These are phyloP conservation scores for Colletotrichum magnum DNA, from an alignment of 2,329 filamentous ascomycete genomes.

Conservation along the genomic window DNA sequence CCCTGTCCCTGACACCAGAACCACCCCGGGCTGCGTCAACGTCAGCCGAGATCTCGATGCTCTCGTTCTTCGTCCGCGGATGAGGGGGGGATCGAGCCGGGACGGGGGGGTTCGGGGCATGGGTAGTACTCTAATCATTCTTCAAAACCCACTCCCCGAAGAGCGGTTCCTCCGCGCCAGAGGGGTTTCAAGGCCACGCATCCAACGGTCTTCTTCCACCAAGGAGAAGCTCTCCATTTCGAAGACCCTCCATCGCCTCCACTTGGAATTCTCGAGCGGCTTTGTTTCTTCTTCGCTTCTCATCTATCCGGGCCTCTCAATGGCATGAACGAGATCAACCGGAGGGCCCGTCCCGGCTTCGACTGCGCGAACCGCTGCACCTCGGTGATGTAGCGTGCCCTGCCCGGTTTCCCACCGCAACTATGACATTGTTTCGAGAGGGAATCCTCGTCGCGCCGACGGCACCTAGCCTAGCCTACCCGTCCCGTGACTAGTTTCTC, in stretches of 20 bases:
- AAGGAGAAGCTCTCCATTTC: background rate
- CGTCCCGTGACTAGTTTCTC: background rate
- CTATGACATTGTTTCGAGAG: too few relatives aligned
- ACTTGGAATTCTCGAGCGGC: background rate
- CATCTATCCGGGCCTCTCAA: background rate
- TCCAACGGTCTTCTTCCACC: constrained; percentile 20
- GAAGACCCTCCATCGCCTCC: background rate
- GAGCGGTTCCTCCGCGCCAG: background rate
- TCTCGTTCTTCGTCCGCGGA: background rate
- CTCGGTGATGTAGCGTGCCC: background rate
- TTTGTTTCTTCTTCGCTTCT: constrained; percentile 4
- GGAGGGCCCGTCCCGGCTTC: constrained; percentile 4
- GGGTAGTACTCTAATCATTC: constrained; percentile 6
- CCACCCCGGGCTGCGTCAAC: background rate
- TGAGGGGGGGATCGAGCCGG: background rate
- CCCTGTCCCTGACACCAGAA: constrained; percentile 1
- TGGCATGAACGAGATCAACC: constrained; percentile 11
- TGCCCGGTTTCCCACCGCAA: background rate
- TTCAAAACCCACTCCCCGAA: constrained; percentile 8
- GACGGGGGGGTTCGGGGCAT: too few relatives aligned
- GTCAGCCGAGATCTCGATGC: background rate
- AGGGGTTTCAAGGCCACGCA: constrained; percentile 16
- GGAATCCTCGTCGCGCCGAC: too few relatives aligned
- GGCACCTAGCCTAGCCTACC: constrained; percentile 5
- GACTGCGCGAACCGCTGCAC: background rate